Conservation (phyloP, 345 rosid species). For the Hibiscus tridactylites region DNA sequence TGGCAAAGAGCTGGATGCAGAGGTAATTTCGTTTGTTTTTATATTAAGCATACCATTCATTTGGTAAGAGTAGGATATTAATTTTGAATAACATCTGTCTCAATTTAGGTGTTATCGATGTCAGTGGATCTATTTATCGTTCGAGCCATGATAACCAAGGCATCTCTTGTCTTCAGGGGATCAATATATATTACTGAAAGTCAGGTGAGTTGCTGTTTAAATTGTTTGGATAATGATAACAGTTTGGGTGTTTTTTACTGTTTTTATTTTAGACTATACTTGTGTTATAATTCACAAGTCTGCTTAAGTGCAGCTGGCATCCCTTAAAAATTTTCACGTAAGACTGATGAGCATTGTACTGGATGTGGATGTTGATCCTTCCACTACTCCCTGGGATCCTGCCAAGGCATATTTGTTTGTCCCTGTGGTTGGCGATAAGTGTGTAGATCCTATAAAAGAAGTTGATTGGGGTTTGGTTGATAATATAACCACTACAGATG, state of each 20-base stretch:
- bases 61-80: not conserved
- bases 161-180: slow-evolving; percentile 89
- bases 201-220: slow-evolving; percentile 46
- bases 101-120: slow-evolving; percentile 95
- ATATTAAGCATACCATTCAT: not conserved
- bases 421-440: slow-evolving; percentile 71
- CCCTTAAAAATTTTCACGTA: slow-evolving; percentile 85
- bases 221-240: slow-evolving; percentile 1
- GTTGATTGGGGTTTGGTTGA: slow-evolving; percentile 83
- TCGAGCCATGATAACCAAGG: slow-evolving; percentile 93
- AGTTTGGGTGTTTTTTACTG: not conserved
- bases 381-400: slow-evolving; percentile 99
- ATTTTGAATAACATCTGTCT: slow-evolving; percentile 4
- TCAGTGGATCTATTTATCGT: slow-evolving; percentile 98
- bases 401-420: slow-evolving; percentile 95
- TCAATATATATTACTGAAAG: slow-evolving; percentile 54
- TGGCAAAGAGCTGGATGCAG: slow-evolving; percentile 99
- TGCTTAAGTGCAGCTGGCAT: slow-evolving; percentile 68
- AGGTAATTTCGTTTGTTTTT: slow-evolving; percentile 40
- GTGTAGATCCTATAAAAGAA: slow-evolving; percentile 56
- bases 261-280: not conserved
- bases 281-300: slow-evolving; percentile 1
- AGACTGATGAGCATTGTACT: slow-evolving; percentile 96
- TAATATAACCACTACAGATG: slow-evolving; percentile 44
- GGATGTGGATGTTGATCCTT: slow-evolving; percentile 99